Base-by-base conservation (phyloP, 257 asterid species). In the Salvia miltiorrhiza region DNA sequence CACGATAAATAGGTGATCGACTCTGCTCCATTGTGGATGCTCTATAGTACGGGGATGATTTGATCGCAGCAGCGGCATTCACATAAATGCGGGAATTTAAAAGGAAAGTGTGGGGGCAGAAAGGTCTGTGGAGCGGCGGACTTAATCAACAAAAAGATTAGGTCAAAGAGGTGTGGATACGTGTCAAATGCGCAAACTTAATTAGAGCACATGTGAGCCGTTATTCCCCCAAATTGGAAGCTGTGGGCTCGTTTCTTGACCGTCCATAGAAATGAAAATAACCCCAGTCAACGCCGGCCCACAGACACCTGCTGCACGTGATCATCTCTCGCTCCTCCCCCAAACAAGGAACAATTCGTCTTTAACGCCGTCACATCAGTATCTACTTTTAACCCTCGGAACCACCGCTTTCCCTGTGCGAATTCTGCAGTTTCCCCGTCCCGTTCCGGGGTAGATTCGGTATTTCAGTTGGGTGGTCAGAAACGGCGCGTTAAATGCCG, bases 401-500 rank as follows among this genome's bases (percentile, higher is more conserved):
- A 24, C 19, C 19, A 16, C 62, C 39, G 21, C 39, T 21, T 20
- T 53, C 20, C 40, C 54, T 16, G 43, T 30, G 4, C 19, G 13
- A 2, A 49, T 3, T 5, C 55, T 19, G 61, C 13, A 8, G 2
- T 2, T 0, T 1, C 43, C 17, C 52, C 11, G 33, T 39, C 14
- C 21, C 8, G 50, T 21, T 19, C 0, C 19, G 76, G 76, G 76
- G 71, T 1, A 72, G 2, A 17, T 23, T 17, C 10, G 76, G 76
- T 30, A 63, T 52, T 30, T 2, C 7, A 4, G 0, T 3, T 1
- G 0, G 1, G 26, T 37, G 47, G 58, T 72, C 71, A 39, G 67
- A 57, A 47, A 72, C 76, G 76, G 76, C 65, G 71, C 76, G 76
- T 63, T 63, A 26, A 40, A n/a, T 63, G 76, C 65, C 76, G 70